phyloP scores from a whole-genome alignment of 1,284 basidiomycete genomes.

The Moesziomyces antarcticus region DNA sequence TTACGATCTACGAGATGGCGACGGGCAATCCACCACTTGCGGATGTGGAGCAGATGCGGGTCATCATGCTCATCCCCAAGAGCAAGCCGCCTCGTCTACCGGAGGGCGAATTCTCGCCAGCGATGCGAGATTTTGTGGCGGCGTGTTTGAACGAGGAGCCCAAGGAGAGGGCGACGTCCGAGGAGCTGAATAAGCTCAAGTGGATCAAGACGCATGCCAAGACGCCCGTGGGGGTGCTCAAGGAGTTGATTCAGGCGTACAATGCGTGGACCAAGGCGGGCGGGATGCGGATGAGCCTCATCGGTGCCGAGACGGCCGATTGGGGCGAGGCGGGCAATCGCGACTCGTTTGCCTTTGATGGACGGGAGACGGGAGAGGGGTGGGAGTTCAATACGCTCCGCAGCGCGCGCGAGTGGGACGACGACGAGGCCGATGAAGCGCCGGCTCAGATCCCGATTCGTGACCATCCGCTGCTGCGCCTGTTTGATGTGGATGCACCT shows the following conservation, averaged over 20 bases:
- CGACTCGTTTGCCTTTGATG: slow-evolving; percentile 59
- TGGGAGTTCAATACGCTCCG: slow-evolving; percentile 55
- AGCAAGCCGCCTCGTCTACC: slow-evolving; percentile 83
- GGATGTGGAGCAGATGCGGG: slow-evolving; percentile 78
- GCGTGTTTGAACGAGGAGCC: slow-evolving; percentile 87
- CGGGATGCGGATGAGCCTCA: slow-evolving; percentile 81
- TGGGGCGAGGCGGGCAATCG: slow-evolving; percentile 47
- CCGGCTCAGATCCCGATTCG: slow-evolving; percentile 38
- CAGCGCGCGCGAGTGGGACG: slow-evolving; percentile 32
- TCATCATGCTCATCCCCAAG: slow-evolving; percentile 89
- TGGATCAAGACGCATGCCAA: slow-evolving; percentile 88
- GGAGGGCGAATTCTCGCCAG: slow-evolving; percentile 79
- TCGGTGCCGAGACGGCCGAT: slow-evolving; percentile 55
- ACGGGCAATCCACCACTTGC: slow-evolving; percentile 56
- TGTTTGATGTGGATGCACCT: slow-evolving; percentile 47
- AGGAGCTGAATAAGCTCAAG: slow-evolving; percentile 88
- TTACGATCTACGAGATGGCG: slow-evolving; percentile 56
- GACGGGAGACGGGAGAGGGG: slow-evolving; percentile 47
- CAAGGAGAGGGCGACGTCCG: slow-evolving; percentile 81
- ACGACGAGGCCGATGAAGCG: slow-evolving; percentile 24
- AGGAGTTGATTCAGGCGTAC: slow-evolving; percentile 83
- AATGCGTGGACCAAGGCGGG: slow-evolving; percentile 81
- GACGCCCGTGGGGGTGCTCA: slow-evolving; percentile 74
- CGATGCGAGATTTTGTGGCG: slow-evolving; percentile 89
- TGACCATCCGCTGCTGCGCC: slow-evolving; percentile 52